phyloP scores from a whole-genome alignment of 805 yeast species.

The Saccharomyces paradoxus region DNA sequence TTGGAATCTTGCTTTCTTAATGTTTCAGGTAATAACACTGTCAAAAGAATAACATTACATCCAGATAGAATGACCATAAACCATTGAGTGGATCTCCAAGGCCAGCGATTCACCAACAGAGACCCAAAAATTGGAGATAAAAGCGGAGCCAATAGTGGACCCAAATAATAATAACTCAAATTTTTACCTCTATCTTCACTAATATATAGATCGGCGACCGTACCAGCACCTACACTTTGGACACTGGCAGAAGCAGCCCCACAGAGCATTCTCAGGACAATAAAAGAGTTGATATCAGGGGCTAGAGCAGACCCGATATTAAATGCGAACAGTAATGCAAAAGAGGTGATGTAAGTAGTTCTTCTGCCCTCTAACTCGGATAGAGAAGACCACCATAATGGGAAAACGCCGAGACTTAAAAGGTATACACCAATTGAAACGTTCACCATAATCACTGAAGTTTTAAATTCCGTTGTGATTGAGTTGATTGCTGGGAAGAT shows the following conservation, averaged over 20 bases:
- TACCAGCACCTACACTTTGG: constrained; percentile 86
- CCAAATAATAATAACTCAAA: constrained; percentile 72
- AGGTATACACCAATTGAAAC: constrained; percentile 75
- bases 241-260: constrained; percentile 84
- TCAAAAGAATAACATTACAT: constrained; percentile 38
- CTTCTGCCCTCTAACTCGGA: constrained; percentile 72
- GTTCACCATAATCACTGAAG: constrained; percentile 55
- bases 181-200: constrained; percentile 68
- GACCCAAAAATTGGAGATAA: constrained; percentile 78
- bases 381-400: constrained; percentile 82
- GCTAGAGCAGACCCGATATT: constrained; percentile 66
- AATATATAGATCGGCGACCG: constrained; percentile 63
- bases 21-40: constrained; percentile 69
- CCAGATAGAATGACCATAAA: constrained; percentile 63
- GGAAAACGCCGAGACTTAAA: constrained; percentile 66
- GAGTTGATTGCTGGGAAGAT: constrained; percentile 69
- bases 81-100: constrained; percentile 90
- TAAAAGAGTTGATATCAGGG: constrained; percentile 51
- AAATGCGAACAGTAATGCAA: constrained; percentile 53
- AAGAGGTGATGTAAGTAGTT: constrained; percentile 62
- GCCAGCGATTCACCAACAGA: constrained; percentile 58
- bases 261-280: constrained; percentile 58
- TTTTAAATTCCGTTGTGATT: constrained; percentile 45
- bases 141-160: constrained; percentile 74
- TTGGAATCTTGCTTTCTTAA: constrained; percentile 47